Conservation (phyloP, 139 green algal genomes). For the Picochlorum sp. region DNA sequence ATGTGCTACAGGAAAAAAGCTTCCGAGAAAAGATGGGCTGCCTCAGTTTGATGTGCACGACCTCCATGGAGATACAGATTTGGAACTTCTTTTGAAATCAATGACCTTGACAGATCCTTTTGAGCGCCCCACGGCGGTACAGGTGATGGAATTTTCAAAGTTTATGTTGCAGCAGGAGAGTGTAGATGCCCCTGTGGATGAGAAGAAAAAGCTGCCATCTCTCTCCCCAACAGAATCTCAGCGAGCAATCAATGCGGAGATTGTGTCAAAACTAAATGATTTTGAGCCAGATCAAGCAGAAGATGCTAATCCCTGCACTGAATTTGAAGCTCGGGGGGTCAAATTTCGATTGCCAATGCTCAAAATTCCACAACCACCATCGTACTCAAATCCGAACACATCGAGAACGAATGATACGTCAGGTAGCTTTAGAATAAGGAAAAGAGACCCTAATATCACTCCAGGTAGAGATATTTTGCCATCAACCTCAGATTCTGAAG, state of each 20-base stretch:
- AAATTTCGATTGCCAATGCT: not conserved
- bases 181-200: not conserved
- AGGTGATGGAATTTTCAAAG: not conserved
- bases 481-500: slow-evolving; percentile 21
- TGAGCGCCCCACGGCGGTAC: slow-evolving; percentile 1
- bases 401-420: not conserved
- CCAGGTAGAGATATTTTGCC: not conserved
- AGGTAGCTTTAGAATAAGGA: slow-evolving; percentile 3
- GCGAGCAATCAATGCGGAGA: not conserved
- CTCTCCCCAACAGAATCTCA: not conserved
- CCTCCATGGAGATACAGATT: not conserved
- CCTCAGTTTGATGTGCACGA: not conserved
- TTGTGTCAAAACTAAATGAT: not conserved
- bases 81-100: not conserved
- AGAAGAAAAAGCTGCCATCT: slow-evolving; percentile 1
- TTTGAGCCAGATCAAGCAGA: no score
- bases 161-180: not conserved
- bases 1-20: slow-evolving; percentile 33
- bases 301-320: not conserved
- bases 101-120: not conserved
- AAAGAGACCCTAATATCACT: not conserved
- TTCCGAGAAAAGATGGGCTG: slow-evolving; percentile 12
- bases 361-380: not conserved
- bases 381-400: not conserved
- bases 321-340: not conserved